Evolutionary conservation across 1,139 yeast species (phyloP), one percentile per base, ranked within the genome.

Genomic region (Tardiomyces depauwii): DNA sequence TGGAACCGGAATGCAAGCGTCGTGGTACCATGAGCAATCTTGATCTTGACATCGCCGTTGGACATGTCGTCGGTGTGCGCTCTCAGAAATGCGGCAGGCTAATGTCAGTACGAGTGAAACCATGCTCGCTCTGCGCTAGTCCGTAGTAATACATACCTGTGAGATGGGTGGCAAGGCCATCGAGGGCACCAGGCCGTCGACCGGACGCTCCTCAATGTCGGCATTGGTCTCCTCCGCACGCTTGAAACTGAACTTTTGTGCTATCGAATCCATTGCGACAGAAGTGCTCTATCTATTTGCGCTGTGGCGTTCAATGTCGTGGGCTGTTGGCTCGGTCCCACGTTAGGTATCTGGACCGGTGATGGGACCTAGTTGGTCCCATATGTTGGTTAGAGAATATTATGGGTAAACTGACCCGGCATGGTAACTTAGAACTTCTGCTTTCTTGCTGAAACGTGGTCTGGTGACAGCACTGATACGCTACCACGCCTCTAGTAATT

Each of bases 11-110:
- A 91, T 9, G 97, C 96, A 56, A 91, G 74, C 6, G 99, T 91
- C 14, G 99, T 91, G 25, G 99, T 91, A 66, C 99, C 99, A 67
- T 91, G 99, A 25, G 96, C 96, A 60, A 91, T 85, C 66, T 91
- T 91, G 68, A 93, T 91, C 62, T 82, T 84, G 69, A 95, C 87
- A 63, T 88, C 96, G 23, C 95, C 95, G 63, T 89, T 91, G 50
- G 79, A 64, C 36, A 88, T 81, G 64, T 91, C 96, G 65, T 91
- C 97, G 2, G 97, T 91, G 65, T 91, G 97, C n/a, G 97, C 96
- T 64, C 97, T 75, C 57, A 91, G 72, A 63, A 91, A 91, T 46
- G 85, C 94, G n/a, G 96, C 79, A 40, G 98, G 97, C 61, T 83
- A 28, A 43, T 51, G 55, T 30, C 10, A 30, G 11, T 30, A n/a